These are phyloP conservation scores for Fraxinus sp. DNA, from an alignment of 305 asterid genomes.

Conservation along the genomic window DNA sequence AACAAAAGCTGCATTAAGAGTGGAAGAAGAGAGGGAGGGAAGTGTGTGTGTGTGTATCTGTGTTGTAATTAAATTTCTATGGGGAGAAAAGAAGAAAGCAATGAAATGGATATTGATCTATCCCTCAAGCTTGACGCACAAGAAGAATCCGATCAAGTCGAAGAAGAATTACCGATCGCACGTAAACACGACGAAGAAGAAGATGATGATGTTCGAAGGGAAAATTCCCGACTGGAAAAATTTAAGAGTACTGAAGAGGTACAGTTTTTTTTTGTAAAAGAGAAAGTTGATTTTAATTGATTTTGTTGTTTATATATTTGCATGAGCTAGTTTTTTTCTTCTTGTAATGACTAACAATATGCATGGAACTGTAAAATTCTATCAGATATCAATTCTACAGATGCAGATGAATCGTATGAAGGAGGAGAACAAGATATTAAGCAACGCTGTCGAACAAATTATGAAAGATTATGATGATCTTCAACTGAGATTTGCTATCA, in stretches of 20 bases:
- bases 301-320: neutral
- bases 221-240: conserved; percentile 2
- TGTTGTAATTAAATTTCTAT: neutral
- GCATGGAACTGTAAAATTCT: neutral
- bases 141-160: neutral
- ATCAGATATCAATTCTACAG: conserved; percentile 41
- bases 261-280: neutral
- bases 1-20: neutral
- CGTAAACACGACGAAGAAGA: neutral
- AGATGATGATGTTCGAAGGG: neutral
- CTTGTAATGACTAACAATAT: neutral
- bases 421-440: conserved; percentile 51
- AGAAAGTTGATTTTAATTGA: neutral
- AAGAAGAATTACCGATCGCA: neutral
- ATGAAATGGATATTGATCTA: conserved; percentile 41
- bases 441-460: conserved; percentile 42
- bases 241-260: conserved; percentile 34
- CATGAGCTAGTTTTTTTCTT: neutral
- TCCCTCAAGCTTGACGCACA: conserved; percentile 36
- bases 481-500: conserved; percentile 34
- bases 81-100: conserved; percentile 15
- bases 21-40: neutral
- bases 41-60: neutral
- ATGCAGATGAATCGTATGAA: conserved; percentile 48
- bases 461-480: conserved; percentile 51